These are phyloP conservation scores for Ananas comosus DNA, from an alignment of 176 grass and related monocot genomes.

Conservation along the genomic window DNA sequence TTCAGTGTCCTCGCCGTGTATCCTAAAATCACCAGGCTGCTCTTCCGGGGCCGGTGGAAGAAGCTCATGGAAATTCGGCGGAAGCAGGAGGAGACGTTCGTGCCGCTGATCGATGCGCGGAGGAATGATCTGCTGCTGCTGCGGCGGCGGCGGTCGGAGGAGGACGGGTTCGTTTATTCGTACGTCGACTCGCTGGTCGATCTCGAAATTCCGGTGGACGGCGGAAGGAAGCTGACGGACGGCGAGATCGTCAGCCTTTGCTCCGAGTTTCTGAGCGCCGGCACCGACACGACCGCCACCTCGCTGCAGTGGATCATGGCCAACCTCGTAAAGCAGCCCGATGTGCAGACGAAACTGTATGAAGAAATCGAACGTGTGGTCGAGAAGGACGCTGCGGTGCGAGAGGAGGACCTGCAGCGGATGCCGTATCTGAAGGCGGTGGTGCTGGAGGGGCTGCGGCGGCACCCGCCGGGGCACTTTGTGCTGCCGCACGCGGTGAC, in stretches of 20 bases:
- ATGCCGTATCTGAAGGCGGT: too few species aligned
- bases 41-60: slow-evolving; percentile 45
- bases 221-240: background rate
- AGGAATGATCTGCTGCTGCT: background rate
- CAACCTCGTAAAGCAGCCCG: slow-evolving; percentile 20
- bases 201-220: background rate
- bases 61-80: slow-evolving; percentile 33
- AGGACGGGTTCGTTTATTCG: background rate
- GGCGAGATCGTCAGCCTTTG: slow-evolving; percentile 28
- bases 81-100: slow-evolving; percentile 39
- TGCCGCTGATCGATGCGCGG: slow-evolving; percentile 28
- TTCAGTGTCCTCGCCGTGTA: slow-evolving; percentile 38
- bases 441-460: slow-evolving; percentile 13
- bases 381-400: slow-evolving; percentile 10
- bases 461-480: slow-evolving; percentile 27
- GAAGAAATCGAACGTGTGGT: slow-evolving; percentile 23
- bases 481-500: slow-evolving; percentile 27
- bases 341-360: slow-evolving; percentile 20
- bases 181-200: background rate
- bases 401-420: slow-evolving; percentile 20
- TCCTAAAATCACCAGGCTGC: slow-evolving; percentile 39
- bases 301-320: slow-evolving; percentile 41
- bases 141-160: too few species aligned
- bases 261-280: slow-evolving; percentile 22
- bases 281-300: slow-evolving; percentile 27